Evolutionary conservation across 2,329 filamentous ascomycete species (phyloP), one percentile per base, ranked within the genome.

Genomic region (Akanthomyces uredinophilus): DNA sequence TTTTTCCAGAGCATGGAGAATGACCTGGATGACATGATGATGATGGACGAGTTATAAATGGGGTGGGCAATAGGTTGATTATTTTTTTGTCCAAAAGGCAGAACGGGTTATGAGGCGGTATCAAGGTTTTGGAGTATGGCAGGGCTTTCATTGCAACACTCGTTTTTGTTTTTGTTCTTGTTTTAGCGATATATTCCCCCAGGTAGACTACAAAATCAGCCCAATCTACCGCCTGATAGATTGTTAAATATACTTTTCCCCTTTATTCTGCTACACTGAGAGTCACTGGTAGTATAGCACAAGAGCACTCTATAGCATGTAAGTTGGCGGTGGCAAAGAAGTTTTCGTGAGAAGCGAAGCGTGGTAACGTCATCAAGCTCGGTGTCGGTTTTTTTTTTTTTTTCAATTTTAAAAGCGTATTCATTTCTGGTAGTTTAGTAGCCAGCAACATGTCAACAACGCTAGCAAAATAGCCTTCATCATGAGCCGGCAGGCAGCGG

Each of bases 11-110:
- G 58, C 32, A 66, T 60, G 66, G 60, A 20, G 44, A 63, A 46
- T 22, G 50, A 20, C 41, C 50, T 63, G 47, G 62, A 65, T 20
- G 64, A 62, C 22, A 32, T 57, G 46, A 37, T 56, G n/a, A 62
- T 62, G 20, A 59, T 63, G 29, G 66, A 66, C 27, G 66, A 68
- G 50, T 14, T 68, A n/a, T 68, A 60, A 46, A n/a, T 29, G 27
- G 27, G 7, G 20, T 62, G 5, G 4, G 18, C 11, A 16, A 51
- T 24, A n/a, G 53, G 39, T 5, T 39, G 7, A 10, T 1, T n/a
- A 20, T 22, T 2, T 11, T 22, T 11, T 11, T 11, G 7, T 46
- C n/a, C n/a, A 11, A 11, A 50, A 27, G 29, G 50, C 20, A 10
- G 55, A 44, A 7, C 13, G 44, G 24, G 29, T n/a, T n/a, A n/a